These are phyloP conservation scores for Platanus orientalis DNA, from an alignment of 164 flowering plant species.

Conservation along the genomic window DNA sequence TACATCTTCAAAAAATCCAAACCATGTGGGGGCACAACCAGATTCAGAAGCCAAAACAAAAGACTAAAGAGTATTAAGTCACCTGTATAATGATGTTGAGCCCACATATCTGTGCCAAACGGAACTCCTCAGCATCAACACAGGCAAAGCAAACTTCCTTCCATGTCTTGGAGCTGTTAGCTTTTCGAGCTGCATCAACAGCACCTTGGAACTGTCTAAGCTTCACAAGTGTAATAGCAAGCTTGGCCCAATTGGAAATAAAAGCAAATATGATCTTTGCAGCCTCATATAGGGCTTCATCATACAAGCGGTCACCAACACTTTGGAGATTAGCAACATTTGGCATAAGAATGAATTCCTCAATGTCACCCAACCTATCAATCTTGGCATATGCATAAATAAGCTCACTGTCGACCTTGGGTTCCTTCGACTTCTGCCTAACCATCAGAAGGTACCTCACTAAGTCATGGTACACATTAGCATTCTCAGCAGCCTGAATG, in stretches of 20 bases:
- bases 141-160: slow-evolving; percentile 90
- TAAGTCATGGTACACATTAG: slow-evolving; percentile 84
- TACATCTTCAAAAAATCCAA: background rate
- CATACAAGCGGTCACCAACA: slow-evolving; percentile 82
- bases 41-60: background rate
- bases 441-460: slow-evolving; percentile 97
- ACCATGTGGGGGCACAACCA: background rate
- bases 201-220: slow-evolving; percentile 78
- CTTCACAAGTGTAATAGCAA: slow-evolving; percentile 69
- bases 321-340: slow-evolving; percentile 97
- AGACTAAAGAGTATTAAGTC: background rate
- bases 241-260: slow-evolving; percentile 80
- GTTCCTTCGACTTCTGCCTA: slow-evolving; percentile 89
- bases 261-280: slow-evolving; percentile 77
- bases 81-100: slow-evolving; percentile 83
- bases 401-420: slow-evolving; percentile 98
- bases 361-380: slow-evolving; percentile 92
- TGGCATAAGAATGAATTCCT: slow-evolving; percentile 97
- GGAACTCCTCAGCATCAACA: slow-evolving; percentile 91
- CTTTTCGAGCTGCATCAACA: slow-evolving; percentile 85
- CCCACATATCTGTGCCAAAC: slow-evolving; percentile 82
- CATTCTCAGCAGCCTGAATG: slow-evolving; percentile 83
- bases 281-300: slow-evolving; percentile 73
- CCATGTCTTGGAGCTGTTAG: slow-evolving; percentile 84
- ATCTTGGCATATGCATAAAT: slow-evolving; percentile 99